phyloP scores from a whole-genome alignment of 2,329 filamentous ascomycete genomes.

The Lojkania enalia region DNA sequence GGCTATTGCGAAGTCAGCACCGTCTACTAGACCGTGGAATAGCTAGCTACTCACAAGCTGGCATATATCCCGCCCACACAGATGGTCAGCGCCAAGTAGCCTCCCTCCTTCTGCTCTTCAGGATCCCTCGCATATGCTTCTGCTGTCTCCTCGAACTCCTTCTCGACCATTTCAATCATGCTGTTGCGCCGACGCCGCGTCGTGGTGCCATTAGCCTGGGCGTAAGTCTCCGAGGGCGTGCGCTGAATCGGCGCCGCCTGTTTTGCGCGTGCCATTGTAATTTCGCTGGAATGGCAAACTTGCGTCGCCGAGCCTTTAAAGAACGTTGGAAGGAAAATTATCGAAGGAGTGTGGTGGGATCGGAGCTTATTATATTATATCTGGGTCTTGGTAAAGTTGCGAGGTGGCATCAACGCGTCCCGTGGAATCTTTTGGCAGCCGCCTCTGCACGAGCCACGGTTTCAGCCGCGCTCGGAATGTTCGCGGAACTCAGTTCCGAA shows the following conservation, averaged over 20 bases:
- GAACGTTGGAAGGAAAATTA: background rate
- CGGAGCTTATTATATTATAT: slow-evolving; percentile 2
- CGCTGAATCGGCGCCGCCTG: slow-evolving; percentile 27
- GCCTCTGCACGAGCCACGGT: background rate
- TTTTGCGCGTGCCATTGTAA: slow-evolving; percentile 36
- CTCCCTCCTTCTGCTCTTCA: slow-evolving; percentile 51
- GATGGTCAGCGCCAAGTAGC: slow-evolving; percentile 74
- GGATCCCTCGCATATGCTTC: slow-evolving; percentile 38
- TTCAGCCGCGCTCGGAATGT: background rate
- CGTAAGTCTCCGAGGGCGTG: slow-evolving; percentile 30
- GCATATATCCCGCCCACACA: slow-evolving; percentile 96
- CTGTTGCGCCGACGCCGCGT: slow-evolving; percentile 28
- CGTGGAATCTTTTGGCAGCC: background rate
- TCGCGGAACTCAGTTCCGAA: background rate
- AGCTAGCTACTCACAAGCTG: slow-evolving; percentile 70
- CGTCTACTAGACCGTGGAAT: background rate
- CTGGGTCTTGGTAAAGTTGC: background rate
- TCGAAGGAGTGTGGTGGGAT: background rate
- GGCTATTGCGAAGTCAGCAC: too few species aligned
- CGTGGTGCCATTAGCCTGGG: slow-evolving; percentile 22
- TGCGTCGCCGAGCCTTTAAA: too few species aligned
- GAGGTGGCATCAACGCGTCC: slow-evolving; percentile 9
- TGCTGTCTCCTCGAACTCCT: slow-evolving; percentile 35
- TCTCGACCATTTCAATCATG: slow-evolving; percentile 31
- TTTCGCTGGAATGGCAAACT: too few species aligned